Evolutionary conservation across 148 eudicot genomes (phyloP).

Genomic region (Fallopia convolvulus): DNA sequence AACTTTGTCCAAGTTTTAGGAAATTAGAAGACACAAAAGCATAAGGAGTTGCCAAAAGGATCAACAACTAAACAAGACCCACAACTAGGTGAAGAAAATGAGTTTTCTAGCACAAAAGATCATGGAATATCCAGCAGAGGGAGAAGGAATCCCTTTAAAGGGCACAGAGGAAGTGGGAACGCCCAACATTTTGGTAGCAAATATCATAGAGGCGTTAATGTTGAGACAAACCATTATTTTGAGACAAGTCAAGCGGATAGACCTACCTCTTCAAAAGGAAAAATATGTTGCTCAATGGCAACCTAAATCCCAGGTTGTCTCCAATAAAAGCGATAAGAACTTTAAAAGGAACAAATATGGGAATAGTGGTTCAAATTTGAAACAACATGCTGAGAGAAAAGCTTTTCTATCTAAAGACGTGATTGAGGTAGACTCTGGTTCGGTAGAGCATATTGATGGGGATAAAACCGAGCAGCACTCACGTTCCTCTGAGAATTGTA

Average conservation of each 20-base stretch:
- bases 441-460: conserved; percentile 17
- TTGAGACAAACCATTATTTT: conserved; percentile 17
- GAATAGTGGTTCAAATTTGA: conserved; percentile 15
- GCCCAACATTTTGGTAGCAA: conserved; percentile 25
- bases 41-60: background rate
- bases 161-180: conserved; percentile 30
- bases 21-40: conserved; percentile 20
- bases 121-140: conserved; percentile 41
- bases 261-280: conserved; percentile 34
- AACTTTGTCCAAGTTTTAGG: conserved; percentile 20
- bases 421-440: conserved; percentile 24
- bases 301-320: conserved; percentile 49
- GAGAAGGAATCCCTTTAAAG: conserved; percentile 41
- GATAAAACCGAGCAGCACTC: conserved; percentile 34
- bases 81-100: conserved; percentile 14
- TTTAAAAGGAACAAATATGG: conserved; percentile 23
- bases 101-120: conserved; percentile 29
- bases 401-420: conserved; percentile 26
- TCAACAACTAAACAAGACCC: conserved; percentile 21
- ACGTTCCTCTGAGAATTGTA: conserved; percentile 44
- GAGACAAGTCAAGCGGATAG: conserved; percentile 44
- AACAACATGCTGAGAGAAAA: conserved; percentile 35
- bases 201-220: conserved; percentile 25
- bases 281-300: conserved; percentile 67
- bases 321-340: conserved; percentile 22